A percentile compares a stretch with the other conserved stretches of the same genome.
These are phyloP conservation scores for Rosellinia necatrix DNA, from an alignment of 2,329 filamentous ascomycete genomes.

Conservation along the genomic window DNA sequence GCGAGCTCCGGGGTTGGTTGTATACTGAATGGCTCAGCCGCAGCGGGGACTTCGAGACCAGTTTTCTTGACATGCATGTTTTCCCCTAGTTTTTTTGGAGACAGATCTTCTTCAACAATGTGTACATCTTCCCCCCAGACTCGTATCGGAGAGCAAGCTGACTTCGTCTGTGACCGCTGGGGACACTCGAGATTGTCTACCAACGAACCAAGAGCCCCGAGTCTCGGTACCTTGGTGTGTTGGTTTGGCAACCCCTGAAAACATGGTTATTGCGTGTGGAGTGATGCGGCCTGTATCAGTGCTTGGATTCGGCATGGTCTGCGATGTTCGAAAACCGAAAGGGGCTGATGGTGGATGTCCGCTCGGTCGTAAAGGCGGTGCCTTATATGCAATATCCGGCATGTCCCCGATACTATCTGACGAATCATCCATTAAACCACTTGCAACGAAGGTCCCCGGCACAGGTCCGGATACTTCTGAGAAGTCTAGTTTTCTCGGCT, in stretches of 20 bases:
- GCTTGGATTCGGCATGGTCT: slow-evolving; percentile 22
- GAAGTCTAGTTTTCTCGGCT: slow-evolving; percentile 25
- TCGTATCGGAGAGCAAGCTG: slow-evolving; percentile 40
- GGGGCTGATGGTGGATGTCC: slow-evolving; percentile 4
- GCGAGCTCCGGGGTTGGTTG: slow-evolving; percentile 41
- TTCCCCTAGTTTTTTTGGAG: slow-evolving; percentile 17
- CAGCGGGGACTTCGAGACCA: slow-evolving; percentile 31
- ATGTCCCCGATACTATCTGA: slow-evolving; percentile 28
- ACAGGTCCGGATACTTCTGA: slow-evolving; percentile 39
- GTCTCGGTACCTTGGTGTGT: slow-evolving; percentile 21
- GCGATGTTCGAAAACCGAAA: slow-evolving; percentile 25
- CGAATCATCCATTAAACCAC: slow-evolving; percentile 28
- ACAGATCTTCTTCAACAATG: slow-evolving; percentile 29
- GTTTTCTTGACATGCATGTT: slow-evolving; percentile 19
- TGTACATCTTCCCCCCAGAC: slow-evolving; percentile 33
- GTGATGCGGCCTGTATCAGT: slow-evolving; percentile 13
- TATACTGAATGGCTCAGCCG: slow-evolving; percentile 39
- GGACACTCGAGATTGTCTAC: slow-evolving; percentile 17
- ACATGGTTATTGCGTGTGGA: slow-evolving; percentile 33
- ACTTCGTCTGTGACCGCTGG: slow-evolving; percentile 28
- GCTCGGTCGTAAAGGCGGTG: slow-evolving; percentile 4
- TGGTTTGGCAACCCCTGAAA: slow-evolving; percentile 23
- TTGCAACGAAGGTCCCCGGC: slow-evolving; percentile 36
- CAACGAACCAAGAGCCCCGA: slow-evolving; percentile 29
- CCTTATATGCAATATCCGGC: slow-evolving; percentile 28